Evolutionary conservation across 495 filamentous ascomycete species (phyloP).

Genomic region (Zalerion maritima): DNA sequence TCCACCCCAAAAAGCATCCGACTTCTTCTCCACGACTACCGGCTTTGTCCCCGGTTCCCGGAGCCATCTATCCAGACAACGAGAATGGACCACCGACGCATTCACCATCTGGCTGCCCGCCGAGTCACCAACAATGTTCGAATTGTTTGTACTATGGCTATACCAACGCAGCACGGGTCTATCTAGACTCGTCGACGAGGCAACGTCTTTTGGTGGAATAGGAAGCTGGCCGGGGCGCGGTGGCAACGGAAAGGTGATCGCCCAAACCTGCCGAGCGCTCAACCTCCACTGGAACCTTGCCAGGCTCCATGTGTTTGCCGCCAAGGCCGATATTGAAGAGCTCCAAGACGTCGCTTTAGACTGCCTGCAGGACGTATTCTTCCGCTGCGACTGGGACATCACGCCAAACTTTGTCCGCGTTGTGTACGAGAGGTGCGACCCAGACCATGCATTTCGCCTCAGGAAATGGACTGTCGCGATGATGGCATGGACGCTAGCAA

Average conservation of each 20-base stretch:
- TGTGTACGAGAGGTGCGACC: conserved; percentile 29
- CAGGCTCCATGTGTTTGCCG: conserved; percentile 31
- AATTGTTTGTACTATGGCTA: conserved; percentile 32
- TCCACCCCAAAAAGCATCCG: too few species aligned
- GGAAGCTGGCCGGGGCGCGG: too few species aligned
- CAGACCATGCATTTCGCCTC: conserved; percentile 23
- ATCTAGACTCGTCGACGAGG: conserved; percentile 21
- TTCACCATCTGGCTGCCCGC: conserved; percentile 23
- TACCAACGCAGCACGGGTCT: conserved; percentile 22
- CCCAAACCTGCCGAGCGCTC: too few species aligned
- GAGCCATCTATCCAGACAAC: conserved; percentile 1
- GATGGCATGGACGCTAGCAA: conserved; percentile 28
- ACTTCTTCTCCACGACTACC: conserved; percentile 7
- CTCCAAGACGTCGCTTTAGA: conserved; percentile 34
- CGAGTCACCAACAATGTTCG: conserved; percentile 31
- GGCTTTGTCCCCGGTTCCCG: conserved; percentile 2
- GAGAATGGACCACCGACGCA: conserved; percentile 1
- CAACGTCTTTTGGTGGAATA: conserved; percentile 16
- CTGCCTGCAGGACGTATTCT: conserved; percentile 32
- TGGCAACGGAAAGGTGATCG: too few species aligned
- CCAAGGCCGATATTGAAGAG: conserved; percentile 21
- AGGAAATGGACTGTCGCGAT: conserved; percentile 35
- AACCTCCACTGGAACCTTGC: conserved; percentile 29
- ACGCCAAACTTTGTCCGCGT: conserved; percentile 26
- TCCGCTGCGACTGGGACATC: conserved; percentile 34